Evolutionary conservation across 495 filamentous ascomycete genomes (phyloP).

Genomic region (Trichodelitschia bisporula): DNA sequence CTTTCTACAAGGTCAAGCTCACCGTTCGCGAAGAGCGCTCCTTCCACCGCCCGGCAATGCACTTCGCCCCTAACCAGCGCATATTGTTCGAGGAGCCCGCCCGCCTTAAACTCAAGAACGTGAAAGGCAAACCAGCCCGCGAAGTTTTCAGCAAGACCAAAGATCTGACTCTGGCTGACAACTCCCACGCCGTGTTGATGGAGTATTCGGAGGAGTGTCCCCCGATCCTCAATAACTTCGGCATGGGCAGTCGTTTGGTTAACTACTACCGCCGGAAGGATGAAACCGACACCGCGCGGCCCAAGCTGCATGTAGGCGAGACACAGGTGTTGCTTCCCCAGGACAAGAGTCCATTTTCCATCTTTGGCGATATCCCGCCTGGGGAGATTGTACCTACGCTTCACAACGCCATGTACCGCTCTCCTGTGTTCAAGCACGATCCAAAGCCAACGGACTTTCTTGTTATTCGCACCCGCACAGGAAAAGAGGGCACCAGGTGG

Average conservation of each 20-base stretch:
- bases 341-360: constrained; percentile 83
- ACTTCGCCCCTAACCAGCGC: constrained; percentile 26
- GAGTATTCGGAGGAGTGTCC: constrained; percentile 95
- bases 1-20: constrained; percentile 75
- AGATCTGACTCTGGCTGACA: constrained; percentile 66
- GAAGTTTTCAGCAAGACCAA: constrained; percentile 48
- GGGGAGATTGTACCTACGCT: constrained; percentile 74
- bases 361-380: constrained; percentile 78
- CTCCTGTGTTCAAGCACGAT: constrained; percentile 74
- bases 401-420: constrained; percentile 85
- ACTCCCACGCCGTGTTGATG: constrained; percentile 59
- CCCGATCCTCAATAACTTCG: constrained; percentile 76
- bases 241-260: constrained; percentile 85
- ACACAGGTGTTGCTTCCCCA: constrained; percentile 65
- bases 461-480: constrained; percentile 55
- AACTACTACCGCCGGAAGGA: constrained; percentile 89
- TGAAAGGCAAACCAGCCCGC: constrained; percentile 48
- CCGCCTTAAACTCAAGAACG: constrained; percentile 57
- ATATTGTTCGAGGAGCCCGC: constrained; percentile 33
- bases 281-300: constrained; percentile 46
- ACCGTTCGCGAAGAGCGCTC: constrained; percentile 57
- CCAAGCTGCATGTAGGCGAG: constrained; percentile 64
- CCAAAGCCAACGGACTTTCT: constrained; percentile 64
- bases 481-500: constrained; percentile 45
- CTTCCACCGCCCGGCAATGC: constrained; percentile 61